Evolutionary conservation across 331 rosid genomes (phyloP), one percentile per base, ranked within the genome.

Genomic region (Saraca asoca): DNA sequence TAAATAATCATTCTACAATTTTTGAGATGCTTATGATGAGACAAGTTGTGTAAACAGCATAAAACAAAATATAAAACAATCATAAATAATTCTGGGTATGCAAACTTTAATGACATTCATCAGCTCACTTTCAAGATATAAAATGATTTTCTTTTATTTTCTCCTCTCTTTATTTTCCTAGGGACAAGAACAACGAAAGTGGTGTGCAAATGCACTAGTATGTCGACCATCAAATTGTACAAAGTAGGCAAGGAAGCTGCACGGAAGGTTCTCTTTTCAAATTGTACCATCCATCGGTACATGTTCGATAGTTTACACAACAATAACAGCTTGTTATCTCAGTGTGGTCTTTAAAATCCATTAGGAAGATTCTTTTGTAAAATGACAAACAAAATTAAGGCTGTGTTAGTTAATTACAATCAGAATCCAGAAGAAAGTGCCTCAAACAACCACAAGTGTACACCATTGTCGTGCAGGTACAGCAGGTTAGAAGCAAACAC

Each of bases 211-310:
- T 31, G 74, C 66, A 15, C 7, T 51, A 2, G 29, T 15, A 66
- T 18, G 48, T 52, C 11, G 56, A 9, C 49, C 1, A 46, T 31
- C 34, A 3, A 34, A 50, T 19, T 24, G 41, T 62, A 44, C 51
- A 4, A 8, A 50, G 10, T 10, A 14, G 50, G 42, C 10, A 12
- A 49, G 53, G 51, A 68, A 62, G 19, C 31, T 51, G 54, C 70
- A 29, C 43, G 45, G 86, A 78, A 82, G 64, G 48, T 56, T 46
- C 70, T 6, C 9, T n/a, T 20, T 70, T 51, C 12, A 20, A 9
- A 66, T 17, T 5, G 16, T 10, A 14, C 31, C 42, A 45, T 50
- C 24, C 42, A 45, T 50, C 24, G 7, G 33, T 37, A 54, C 65
- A 12, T 12, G 42, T 54, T 0, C 17, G 19, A 11, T 9, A 0